Evolutionary conservation across 2,329 filamentous ascomycete species (phyloP).

Genomic region (Aspergillus terreus): DNA sequence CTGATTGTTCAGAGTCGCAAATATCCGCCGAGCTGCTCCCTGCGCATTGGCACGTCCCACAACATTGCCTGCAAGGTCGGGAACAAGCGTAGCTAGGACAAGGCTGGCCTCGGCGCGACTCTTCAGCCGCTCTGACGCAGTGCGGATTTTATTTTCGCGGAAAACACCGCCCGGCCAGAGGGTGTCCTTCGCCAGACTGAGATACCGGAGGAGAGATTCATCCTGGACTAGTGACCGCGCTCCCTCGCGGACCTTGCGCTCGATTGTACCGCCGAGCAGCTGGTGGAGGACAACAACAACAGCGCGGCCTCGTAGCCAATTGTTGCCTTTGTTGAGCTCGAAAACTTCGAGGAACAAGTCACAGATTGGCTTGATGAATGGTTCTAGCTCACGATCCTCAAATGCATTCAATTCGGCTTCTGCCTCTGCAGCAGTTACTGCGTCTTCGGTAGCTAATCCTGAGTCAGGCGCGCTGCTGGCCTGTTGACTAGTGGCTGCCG

Average conservation of each 20-base stretch:
- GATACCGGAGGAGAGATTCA: conserved; percentile 71
- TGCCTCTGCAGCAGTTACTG: conserved; percentile 64
- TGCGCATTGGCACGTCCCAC: conserved; percentile 91
- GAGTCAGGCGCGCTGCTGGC: conserved; percentile 44
- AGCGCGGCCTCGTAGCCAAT: conserved; percentile 92
- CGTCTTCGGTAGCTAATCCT: conserved; percentile 44
- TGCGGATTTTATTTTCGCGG: conserved; percentile 55
- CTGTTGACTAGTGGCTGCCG: conserved; percentile 53
- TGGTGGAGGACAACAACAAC: conserved; percentile 97
- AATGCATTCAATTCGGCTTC: conserved; percentile 93
- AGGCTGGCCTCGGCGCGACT: conserved; percentile 83
- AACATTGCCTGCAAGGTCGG: conserved; percentile 87
- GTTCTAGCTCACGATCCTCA: conserved; percentile 82
- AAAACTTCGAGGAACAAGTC: conserved; percentile 96
- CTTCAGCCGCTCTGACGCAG: conserved; percentile 68
- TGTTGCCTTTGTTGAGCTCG: conserved; percentile 89
- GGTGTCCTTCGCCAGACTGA: conserved; percentile 66
- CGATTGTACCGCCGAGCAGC: conserved; percentile 89
- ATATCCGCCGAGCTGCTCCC: conserved; percentile 80
- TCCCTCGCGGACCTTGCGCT: conserved; percentile 87
- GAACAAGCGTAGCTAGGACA: conserved; percentile 83
- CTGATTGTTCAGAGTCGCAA: conserved; percentile 87
- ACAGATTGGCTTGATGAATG: conserved; percentile 97
- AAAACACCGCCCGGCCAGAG: conserved; percentile 69
- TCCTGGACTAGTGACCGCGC: conserved; percentile 72